Evolutionary conservation across 371 early-diverging fungal species (phyloP).

Genomic region (Mucor saturninus): DNA sequence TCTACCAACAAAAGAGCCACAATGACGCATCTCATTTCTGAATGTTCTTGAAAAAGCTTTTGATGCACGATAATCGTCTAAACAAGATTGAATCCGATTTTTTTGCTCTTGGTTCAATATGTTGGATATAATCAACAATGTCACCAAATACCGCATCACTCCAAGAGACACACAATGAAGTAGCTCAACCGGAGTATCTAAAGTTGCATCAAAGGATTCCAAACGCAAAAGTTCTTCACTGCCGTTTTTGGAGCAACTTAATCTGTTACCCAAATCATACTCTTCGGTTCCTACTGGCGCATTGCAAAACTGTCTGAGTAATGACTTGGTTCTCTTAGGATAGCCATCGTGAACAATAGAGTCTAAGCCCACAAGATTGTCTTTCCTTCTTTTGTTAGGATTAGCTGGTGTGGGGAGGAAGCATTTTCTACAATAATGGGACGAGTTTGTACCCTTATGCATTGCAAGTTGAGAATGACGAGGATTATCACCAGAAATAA

Average conservation of each 20-base stretch:
- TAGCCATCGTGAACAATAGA: neutral
- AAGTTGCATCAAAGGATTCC: neutral
- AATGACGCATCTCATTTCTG: neutral
- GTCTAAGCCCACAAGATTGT: neutral
- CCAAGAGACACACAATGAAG: neutral
- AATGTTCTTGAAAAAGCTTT: neutral
- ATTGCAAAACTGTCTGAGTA: neutral
- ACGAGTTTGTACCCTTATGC: neutral
- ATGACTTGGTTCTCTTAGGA: neutral
- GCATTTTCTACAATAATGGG: neutral
- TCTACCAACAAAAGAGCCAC: slow-evolving; percentile 5
- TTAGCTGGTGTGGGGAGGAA: neutral
- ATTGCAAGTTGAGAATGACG: neutral
- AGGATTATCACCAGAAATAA: neutral
- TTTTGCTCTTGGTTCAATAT: too few species aligned
- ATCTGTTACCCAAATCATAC: neutral
- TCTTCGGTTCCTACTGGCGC: neutral
- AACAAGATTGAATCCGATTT: too few species aligned
- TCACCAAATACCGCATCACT: too few species aligned
- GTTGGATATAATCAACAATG: too few species aligned
- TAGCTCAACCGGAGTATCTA: neutral
- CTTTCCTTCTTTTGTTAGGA: neutral
- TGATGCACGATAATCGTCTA: neutral
- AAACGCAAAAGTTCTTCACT: slow-evolving; percentile 2
- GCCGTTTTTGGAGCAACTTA: neutral